A percentile compares a stretch with the other conserved stretches of the same genome.
phyloP scores from a whole-genome alignment of 2,329 filamentous ascomycete genomes.

The Endoconidiophora polonica region DNA sequence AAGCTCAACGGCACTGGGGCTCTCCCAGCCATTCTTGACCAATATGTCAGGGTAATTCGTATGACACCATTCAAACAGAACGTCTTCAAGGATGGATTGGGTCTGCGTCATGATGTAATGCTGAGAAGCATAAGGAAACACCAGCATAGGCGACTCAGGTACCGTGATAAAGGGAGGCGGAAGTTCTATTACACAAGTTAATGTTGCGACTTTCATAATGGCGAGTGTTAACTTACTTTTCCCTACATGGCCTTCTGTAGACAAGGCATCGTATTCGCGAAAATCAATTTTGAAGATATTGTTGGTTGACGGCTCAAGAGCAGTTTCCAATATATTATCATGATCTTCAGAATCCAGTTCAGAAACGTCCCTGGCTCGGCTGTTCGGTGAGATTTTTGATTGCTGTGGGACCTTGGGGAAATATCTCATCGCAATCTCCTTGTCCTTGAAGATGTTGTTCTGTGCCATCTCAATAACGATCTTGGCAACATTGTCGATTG shows the following conservation, averaged over 20 bases:
- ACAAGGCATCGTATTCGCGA: too few relatives aligned
- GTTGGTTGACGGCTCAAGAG: too few relatives aligned
- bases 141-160: background rate
- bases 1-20: constrained; percentile 6
- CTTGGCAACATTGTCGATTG: constrained; percentile 1
- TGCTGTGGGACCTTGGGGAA: background rate
- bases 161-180: constrained; percentile 5
- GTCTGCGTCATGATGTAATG: constrained; percentile 6
- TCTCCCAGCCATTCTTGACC: constrained; percentile 2
- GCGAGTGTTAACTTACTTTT: too few relatives aligned
- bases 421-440: constrained; percentile 1
- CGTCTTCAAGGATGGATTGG: constrained; percentile 5
- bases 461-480: constrained; percentile 7
- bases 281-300: too few relatives aligned
- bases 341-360: too few relatives aligned
- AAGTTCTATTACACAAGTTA: background rate
- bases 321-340: too few relatives aligned
- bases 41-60: background rate
- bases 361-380: too few relatives aligned
- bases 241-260: too few relatives aligned
- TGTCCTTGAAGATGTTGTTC: constrained; percentile 3
- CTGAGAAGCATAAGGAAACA: constrained; percentile 7
- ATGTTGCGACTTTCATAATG: too few relatives aligned
- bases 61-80: constrained; percentile 6
- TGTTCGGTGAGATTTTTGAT: too few relatives aligned